Conservation (phyloP, 2,329 filamentous ascomycete species). For the Chrysoporthe austroafricana region DNA sequence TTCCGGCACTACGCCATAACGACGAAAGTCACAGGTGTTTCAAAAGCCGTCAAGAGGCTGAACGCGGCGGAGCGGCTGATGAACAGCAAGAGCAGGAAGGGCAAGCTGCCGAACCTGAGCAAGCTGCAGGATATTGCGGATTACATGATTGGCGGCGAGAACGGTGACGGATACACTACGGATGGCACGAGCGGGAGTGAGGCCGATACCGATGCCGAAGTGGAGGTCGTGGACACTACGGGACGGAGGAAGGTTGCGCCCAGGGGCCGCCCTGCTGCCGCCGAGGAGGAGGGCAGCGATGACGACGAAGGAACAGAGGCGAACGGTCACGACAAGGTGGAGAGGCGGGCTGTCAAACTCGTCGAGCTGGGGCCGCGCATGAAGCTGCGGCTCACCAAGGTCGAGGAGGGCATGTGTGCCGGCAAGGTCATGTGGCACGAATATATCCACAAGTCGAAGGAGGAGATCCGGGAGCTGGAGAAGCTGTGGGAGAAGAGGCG, state of each 20-base stretch:
- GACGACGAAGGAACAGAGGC: slow-evolving; percentile 43
- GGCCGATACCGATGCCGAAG: slow-evolving; percentile 90
- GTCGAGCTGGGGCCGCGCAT: slow-evolving; percentile 91
- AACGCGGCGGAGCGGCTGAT: slow-evolving; percentile 84
- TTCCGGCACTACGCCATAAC: slow-evolving; percentile 95
- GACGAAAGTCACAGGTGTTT: slow-evolving; percentile 82
- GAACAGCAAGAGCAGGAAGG: slow-evolving; percentile 64
- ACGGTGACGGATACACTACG: slow-evolving; percentile 81
- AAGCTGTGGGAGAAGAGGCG: slow-evolving; percentile 78
- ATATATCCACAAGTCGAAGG: slow-evolving; percentile 81
- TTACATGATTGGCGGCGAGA: slow-evolving; percentile 84
- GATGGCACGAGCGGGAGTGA: slow-evolving; percentile 87
- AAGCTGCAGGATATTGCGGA: slow-evolving; percentile 93
- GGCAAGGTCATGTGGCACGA: slow-evolving; percentile 98
- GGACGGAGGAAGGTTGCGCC: slow-evolving; percentile 62
- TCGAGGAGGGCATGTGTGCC: slow-evolving; percentile 88
- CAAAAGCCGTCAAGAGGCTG: slow-evolving; percentile 80
- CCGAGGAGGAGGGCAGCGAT: slow-evolving; percentile 49
- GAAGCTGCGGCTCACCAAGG: slow-evolving; percentile 87
- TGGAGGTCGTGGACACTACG: slow-evolving; percentile 76
- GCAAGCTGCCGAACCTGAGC: slow-evolving; percentile 82
- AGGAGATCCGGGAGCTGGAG: slow-evolving; percentile 79
- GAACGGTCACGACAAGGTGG: slow-evolving; percentile 60
- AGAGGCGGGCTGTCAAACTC: slow-evolving; percentile 87
- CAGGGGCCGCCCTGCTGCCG: slow-evolving; percentile 53